Conservation (phyloP, 805 yeast species). For the Nakazawaea ernobii region DNA sequence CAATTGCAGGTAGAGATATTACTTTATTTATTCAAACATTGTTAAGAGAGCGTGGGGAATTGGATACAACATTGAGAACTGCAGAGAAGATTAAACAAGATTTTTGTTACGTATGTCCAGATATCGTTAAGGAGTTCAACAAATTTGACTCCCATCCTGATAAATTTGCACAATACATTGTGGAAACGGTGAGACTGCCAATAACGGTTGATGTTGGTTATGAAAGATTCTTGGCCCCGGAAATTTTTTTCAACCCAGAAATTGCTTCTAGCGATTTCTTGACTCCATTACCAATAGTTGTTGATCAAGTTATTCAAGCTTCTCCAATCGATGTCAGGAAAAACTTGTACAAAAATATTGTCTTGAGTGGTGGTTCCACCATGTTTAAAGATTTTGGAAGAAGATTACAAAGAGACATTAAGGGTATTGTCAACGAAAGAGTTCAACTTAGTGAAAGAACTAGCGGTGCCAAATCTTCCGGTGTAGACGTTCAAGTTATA, state of each 20-base stretch:
- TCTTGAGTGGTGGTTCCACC: conserved; percentile 94
- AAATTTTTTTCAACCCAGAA: conserved; percentile 96
- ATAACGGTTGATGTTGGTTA: conserved; percentile 86
- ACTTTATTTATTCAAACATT: conserved; percentile 89
- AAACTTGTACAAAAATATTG: conserved; percentile 92
- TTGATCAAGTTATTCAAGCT: conserved; percentile 90
- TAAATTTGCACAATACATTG: conserved; percentile 87
- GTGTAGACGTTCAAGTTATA: conserved; percentile 95
- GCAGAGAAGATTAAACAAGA: conserved; percentile 97
- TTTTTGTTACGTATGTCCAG: conserved; percentile 96
- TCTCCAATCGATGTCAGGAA: conserved; percentile 98
- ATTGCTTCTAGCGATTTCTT: conserved; percentile 92
- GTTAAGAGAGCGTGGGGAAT: conserved; percentile 94
- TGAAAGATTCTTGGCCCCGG: conserved; percentile 98
- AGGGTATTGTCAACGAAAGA: conserved; percentile 81
- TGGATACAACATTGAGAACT: conserved; percentile 87
- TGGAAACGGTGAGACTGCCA: conserved; percentile 52
- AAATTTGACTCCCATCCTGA: conserved; percentile 93
- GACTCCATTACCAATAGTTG: conserved; percentile 94
- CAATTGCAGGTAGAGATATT: conserved; percentile 98
- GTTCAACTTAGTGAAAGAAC: conserved; percentile 74
- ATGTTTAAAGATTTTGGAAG: conserved; percentile 99
- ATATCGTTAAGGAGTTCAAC: conserved; percentile 92
- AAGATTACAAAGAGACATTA: conserved; percentile 92
- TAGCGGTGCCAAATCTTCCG: conserved; percentile 75